Percentiles rank a stretch among this genome's conserved stretches.
These are phyloP conservation scores for Fomitopsis betulina DNA, from an alignment of 1,284 basidiomycete genomes.

Conservation along the genomic window DNA sequence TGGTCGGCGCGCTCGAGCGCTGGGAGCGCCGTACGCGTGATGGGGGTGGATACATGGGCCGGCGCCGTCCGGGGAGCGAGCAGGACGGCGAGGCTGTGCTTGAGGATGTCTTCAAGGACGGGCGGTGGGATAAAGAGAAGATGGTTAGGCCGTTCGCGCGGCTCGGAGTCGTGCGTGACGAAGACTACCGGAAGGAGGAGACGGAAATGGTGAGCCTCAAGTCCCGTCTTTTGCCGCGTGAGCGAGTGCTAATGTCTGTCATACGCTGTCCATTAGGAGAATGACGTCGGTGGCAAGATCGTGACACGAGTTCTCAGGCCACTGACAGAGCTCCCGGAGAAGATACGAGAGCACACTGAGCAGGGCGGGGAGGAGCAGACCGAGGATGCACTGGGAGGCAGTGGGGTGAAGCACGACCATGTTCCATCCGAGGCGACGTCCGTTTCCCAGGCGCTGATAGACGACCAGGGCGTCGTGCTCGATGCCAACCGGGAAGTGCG, in stretches of 20 bases:
- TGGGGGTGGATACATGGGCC: conserved; percentile 36
- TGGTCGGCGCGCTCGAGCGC: conserved; percentile 55
- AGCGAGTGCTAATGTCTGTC: conserved; percentile 9
- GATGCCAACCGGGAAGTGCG: conserved; percentile 70
- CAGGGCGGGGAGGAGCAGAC: conserved; percentile 9
- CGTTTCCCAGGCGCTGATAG: conserved; percentile 24
- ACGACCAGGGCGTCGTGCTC: conserved; percentile 49
- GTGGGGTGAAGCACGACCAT: conserved; percentile 1
- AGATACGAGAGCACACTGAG: conserved; percentile 23
- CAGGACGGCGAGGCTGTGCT: conserved; percentile 33
- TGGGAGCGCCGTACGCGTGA: conserved; percentile 55
- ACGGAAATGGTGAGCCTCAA: conserved; percentile 24
- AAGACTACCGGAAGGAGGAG: conserved; percentile 29
- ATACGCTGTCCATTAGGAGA: conserved; percentile 18
- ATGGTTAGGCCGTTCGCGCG: conserved; percentile 75
- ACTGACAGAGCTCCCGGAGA: conserved; percentile 36
- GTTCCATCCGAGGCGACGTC: conserved; percentile 39
- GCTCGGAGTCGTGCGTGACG: conserved; percentile 39
- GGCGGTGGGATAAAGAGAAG: conserved; percentile 66
- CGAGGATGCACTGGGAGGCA: background rate
- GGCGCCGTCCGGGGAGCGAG: conserved; percentile 32
- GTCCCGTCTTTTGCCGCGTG: background rate
- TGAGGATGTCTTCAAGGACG: conserved; percentile 43
- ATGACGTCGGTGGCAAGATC: conserved; percentile 29
- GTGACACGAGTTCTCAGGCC: conserved; percentile 41